These are phyloP conservation scores for Alternaria rosae DNA, from an alignment of 2,329 filamentous ascomycete genomes.

Conservation along the genomic window DNA sequence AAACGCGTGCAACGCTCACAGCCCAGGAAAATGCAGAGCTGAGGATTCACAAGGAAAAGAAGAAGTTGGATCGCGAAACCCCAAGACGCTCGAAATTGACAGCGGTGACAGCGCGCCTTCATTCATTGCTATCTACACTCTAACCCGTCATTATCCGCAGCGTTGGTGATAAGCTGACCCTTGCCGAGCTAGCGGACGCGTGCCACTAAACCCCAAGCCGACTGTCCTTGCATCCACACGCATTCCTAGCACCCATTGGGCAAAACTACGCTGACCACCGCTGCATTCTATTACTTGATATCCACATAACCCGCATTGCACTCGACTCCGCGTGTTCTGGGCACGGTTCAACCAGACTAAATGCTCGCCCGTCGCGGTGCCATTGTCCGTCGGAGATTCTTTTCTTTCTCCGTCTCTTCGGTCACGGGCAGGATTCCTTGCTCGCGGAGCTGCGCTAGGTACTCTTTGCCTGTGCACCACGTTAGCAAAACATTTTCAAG, in stretches of 20 bases:
- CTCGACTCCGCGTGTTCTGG: slow-evolving; percentile 15
- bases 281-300: slow-evolving; percentile 29
- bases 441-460: slow-evolving; percentile 76
- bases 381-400: slow-evolving; percentile 61
- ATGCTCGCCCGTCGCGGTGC: slow-evolving; percentile 52
- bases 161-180: slow-evolving; percentile 18
- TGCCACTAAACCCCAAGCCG: slow-evolving; percentile 23
- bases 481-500: slow-evolving; percentile 4
- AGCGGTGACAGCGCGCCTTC: slow-evolving; percentile 4
- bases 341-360: slow-evolving; percentile 5
- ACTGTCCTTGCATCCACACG: slow-evolving; percentile 19
- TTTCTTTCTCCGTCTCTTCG: slow-evolving; percentile 60
- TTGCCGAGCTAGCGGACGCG: slow-evolving; percentile 11
- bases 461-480: slow-evolving; percentile 66
- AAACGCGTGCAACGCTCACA: slow-evolving; percentile 1
- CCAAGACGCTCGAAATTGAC: not conserved
- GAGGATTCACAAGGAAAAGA: not conserved
- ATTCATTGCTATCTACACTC: slow-evolving; percentile 4
- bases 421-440: slow-evolving; percentile 74
- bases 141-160: slow-evolving; percentile 28
- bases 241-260: slow-evolving; percentile 23
- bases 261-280: slow-evolving; percentile 21
- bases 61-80: slow-evolving; percentile 9
- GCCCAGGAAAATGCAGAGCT: not conserved
- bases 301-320: slow-evolving; percentile 6